Evolutionary conservation across 139 green algal species (phyloP).

Genomic region (Spirogloea muscicola): DNA sequence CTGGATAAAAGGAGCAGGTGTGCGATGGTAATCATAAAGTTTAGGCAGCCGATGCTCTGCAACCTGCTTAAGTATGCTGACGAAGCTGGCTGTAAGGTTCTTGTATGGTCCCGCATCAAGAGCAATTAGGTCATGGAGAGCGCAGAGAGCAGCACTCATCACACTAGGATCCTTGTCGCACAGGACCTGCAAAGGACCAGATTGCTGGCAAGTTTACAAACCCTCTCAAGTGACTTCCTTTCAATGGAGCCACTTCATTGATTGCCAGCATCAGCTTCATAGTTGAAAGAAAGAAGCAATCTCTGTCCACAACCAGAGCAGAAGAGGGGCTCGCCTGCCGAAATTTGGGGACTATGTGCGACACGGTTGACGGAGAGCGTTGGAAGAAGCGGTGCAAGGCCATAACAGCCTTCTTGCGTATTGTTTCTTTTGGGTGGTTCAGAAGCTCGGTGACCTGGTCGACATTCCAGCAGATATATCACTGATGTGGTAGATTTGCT

Average conservation of each 20-base stretch:
- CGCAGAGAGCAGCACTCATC: constrained; percentile 89
- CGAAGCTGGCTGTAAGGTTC: constrained; percentile 84
- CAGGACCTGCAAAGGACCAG: too few species aligned
- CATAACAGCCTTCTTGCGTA: constrained; percentile 95
- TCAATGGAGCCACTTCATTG: too few species aligned
- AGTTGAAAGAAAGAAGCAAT: too few species aligned
- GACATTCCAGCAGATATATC: too few species aligned
- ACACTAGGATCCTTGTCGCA: constrained; percentile 84
- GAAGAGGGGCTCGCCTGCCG: constrained; percentile 42
- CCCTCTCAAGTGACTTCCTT: too few species aligned
- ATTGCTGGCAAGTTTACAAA: too few species aligned
- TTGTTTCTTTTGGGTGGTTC: constrained; percentile 70
- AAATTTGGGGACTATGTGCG: constrained; percentile 68
- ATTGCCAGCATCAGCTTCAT: too few species aligned
- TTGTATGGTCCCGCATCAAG: constrained; percentile 67
- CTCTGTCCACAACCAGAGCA: too few species aligned
- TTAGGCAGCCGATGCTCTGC: constrained; percentile 83
- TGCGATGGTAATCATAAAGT: constrained; percentile 88
- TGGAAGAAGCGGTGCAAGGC: constrained; percentile 74
- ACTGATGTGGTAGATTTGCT: too few species aligned
- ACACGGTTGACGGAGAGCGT: constrained; percentile 59
- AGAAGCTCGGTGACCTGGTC: constrained; percentile 70
- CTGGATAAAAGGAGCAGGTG: constrained; percentile 97
- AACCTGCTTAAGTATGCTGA: constrained; percentile 91
- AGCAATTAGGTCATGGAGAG: constrained; percentile 70